Conservation (phyloP, 352 stramenopile species). For the Phytopythium sindhum region DNA sequence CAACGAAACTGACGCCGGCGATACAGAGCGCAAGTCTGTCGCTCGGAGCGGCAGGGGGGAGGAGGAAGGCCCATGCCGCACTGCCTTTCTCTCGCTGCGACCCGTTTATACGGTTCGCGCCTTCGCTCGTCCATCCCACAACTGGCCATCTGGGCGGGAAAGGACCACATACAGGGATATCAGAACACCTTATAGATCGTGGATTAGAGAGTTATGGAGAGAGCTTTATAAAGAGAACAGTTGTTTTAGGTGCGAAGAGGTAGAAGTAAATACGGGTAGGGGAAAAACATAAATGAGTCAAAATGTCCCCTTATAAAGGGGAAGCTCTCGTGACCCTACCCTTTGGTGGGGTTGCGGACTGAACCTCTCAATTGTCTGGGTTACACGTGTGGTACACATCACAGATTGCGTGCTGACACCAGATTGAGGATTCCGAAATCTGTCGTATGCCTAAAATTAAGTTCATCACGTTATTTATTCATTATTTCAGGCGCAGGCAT, state of each 20-base stretch:
- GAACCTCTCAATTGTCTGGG: too few relatives aligned
- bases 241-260: too few relatives aligned
- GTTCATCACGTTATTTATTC: background rate
- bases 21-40: background rate
- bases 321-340: background rate
- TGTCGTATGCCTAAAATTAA: background rate
- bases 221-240: too few relatives aligned
- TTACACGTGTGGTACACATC: too few relatives aligned
- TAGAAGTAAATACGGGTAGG: background rate
- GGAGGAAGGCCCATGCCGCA: too few relatives aligned
- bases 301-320: background rate
- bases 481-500: background rate
- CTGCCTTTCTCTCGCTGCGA: background rate
- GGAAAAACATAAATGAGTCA: background rate
- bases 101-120: background rate
- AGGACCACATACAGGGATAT: too few relatives aligned
- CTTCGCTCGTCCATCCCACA: background rate
- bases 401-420: too few relatives aligned
- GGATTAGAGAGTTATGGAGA: background rate
- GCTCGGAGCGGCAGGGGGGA: background rate
- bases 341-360: too few relatives aligned
- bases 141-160: slow-evolving; percentile 5
- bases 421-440: too few relatives aligned
- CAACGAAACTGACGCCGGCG: background rate
- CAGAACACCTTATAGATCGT: background rate